Conservation (phyloP, 2,329 filamentous ascomycete species). For the Tolypocladium tundrense region DNA sequence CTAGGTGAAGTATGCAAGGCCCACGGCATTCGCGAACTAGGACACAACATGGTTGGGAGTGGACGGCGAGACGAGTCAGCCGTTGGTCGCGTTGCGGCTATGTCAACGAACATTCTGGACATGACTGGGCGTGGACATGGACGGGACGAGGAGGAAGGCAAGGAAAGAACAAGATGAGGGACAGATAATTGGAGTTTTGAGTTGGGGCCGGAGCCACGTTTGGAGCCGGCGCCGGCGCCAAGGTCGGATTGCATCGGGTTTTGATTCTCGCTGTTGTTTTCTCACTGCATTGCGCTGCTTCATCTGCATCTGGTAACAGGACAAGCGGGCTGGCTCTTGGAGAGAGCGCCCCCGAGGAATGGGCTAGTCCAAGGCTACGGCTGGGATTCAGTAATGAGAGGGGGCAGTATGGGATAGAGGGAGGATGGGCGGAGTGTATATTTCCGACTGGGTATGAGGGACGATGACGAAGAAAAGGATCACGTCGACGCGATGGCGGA, state of each 20-base stretch:
- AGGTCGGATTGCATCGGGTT: slow-evolving; percentile 10
- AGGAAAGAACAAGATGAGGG: slow-evolving; percentile 1
- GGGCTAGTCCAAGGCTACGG: background rate
- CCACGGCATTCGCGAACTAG: background rate
- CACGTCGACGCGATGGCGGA: background rate
- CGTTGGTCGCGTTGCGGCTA: background rate
- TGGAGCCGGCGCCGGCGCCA: slow-evolving; percentile 12
- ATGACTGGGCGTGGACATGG: background rate
- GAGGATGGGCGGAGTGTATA: background rate
- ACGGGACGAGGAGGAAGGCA: background rate
- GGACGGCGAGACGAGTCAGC: background rate
- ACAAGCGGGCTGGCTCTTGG: background rate
- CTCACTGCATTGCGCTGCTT: slow-evolving; percentile 10
- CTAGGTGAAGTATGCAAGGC: slow-evolving; percentile 17
- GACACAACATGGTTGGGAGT: background rate
- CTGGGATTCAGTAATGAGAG: background rate
- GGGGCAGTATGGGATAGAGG: background rate
- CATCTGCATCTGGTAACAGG: slow-evolving; percentile 6
- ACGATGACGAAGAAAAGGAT: slow-evolving; percentile 1
- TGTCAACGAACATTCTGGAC: background rate
- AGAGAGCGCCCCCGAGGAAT: background rate
- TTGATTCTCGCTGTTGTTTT: slow-evolving; percentile 7
- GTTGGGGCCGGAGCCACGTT: slow-evolving; percentile 22
- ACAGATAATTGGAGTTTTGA: slow-evolving; percentile 17
- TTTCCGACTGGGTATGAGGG: slow-evolving; percentile 1